Conservation (phyloP, 192 early-diverging fungal species). For the Allomyces javanicus region DNA sequence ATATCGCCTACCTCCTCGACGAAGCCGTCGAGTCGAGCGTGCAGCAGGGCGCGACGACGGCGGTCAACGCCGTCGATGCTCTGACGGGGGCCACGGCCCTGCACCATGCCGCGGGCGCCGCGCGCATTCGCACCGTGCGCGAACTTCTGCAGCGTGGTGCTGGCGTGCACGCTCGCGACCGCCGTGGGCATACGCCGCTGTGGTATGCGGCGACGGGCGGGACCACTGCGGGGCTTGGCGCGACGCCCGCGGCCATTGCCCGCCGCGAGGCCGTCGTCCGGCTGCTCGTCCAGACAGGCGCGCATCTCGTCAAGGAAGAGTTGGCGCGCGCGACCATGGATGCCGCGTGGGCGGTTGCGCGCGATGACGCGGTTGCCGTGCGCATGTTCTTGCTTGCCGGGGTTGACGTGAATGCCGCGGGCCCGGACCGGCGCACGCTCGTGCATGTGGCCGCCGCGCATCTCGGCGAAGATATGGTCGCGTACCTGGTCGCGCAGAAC, state of each 20-base stretch:
- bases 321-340: slow-evolving; percentile 7
- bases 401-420: not conserved
- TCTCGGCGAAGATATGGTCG: not conserved
- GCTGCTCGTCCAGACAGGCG: slow-evolving; percentile 57
- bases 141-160: slow-evolving; percentile 67
- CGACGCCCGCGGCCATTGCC: slow-evolving; percentile 8
- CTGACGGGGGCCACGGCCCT: slow-evolving; percentile 52
- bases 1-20: slow-evolving; percentile 6
- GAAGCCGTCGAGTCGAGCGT: slow-evolving; percentile 5
- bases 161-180: slow-evolving; percentile 74
- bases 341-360: not conserved
- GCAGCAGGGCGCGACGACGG: not conserved
- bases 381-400: not conserved
- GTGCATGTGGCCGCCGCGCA: not conserved
- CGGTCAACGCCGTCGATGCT: slow-evolving; percentile 4
- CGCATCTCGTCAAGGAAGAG: slow-evolving; percentile 75
- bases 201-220: slow-evolving; percentile 44
- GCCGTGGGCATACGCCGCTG: slow-evolving; percentile 71
- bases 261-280: slow-evolving; percentile 38
- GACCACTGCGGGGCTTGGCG: not conserved
- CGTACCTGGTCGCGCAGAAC: not conserved
- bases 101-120: slow-evolving; percentile 65
- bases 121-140: slow-evolving; percentile 48
- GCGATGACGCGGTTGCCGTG: not conserved
- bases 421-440: not conserved